Conservation (phyloP, 805 yeast species). For the Debaryomyces castellii region DNA sequence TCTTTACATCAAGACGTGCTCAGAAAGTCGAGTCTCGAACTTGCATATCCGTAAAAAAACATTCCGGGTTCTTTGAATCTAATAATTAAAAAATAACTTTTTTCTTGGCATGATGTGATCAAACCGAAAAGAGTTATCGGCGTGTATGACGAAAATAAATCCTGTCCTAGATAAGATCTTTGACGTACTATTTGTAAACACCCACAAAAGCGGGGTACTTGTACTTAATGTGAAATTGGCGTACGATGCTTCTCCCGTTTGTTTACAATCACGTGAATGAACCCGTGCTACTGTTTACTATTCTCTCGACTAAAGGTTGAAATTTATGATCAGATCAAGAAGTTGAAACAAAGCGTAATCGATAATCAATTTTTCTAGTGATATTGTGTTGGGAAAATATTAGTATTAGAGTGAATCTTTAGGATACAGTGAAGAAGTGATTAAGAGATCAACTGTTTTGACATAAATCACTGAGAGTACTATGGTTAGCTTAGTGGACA, state of each 20-base stretch:
- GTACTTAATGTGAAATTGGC: background rate
- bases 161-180: background rate
- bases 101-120: background rate
- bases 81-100: no score
- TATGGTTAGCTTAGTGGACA: conserved; percentile 11
- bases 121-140: background rate
- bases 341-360: no score
- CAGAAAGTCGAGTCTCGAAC: background rate
- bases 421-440: no score
- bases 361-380: no score
- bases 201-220: background rate
- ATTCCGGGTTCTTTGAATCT: background rate
- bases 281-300: no score
- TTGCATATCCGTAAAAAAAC: background rate
- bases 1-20: background rate
- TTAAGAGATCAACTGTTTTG: no score
- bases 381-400: no score
- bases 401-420: no score
- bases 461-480: no score
- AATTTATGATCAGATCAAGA: no score
- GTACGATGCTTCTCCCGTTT: background rate
- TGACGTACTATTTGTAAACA: background rate
- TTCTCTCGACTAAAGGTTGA: no score
- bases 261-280: no score
- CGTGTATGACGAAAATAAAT: background rate